Conservation (phyloP, 257 asterid species). For the Solanum raphanifolium region DNA sequence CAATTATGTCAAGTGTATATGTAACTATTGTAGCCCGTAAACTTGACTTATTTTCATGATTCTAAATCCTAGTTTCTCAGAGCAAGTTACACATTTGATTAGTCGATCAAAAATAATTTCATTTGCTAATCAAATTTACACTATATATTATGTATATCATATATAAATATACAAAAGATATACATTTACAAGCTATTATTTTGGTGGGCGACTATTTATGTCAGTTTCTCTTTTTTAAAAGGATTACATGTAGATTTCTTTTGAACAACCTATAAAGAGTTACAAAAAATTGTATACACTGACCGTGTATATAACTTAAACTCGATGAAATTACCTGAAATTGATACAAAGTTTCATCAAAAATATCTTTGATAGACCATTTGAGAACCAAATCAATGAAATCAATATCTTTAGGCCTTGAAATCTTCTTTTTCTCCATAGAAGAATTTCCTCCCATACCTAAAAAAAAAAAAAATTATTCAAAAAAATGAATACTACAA, state of each 20-base stretch:
- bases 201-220: neutral
- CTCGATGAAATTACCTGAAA: constrained; percentile 16
- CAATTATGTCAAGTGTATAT: neutral
- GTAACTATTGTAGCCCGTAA: neutral
- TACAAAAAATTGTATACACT: too few relatives aligned
- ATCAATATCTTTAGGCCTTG: neutral
- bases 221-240: too few relatives aligned
- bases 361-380: constrained; percentile 30
- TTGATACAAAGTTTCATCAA: constrained; percentile 22
- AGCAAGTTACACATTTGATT: neutral
- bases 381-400: constrained; percentile 24
- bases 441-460: neutral
- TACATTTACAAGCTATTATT: neutral
- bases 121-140: neutral
- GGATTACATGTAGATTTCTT: neutral
- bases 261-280: neutral
- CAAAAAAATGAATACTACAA: neutral
- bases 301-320: neutral
- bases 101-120: neutral
- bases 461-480: neutral
- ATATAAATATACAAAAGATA: too few relatives aligned
- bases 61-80: neutral
- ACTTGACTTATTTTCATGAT: neutral
- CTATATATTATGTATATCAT: neutral
- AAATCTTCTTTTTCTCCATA: neutral